phyloP scores from a whole-genome alignment of 768 basidiomycete species.

The Sporobolomyces pararoseus region DNA sequence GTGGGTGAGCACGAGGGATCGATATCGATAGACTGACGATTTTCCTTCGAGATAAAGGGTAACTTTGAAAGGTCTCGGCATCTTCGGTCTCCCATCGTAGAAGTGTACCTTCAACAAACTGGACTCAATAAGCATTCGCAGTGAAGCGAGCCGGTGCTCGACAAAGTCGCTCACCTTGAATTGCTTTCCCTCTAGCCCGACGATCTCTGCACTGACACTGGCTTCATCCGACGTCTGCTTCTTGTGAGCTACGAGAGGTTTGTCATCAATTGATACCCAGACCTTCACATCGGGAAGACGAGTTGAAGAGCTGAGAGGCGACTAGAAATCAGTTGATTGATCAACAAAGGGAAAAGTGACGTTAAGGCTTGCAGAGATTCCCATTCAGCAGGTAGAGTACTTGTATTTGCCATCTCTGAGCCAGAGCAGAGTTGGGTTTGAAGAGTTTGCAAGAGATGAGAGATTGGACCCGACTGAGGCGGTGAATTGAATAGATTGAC shows the following conservation, averaged over 20 bases:
- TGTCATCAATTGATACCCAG: not conserved
- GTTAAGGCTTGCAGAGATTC: not conserved
- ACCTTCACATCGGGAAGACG: not conserved
- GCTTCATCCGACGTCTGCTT: not conserved
- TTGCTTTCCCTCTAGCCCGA: not conserved
- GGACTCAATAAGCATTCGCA: not conserved
- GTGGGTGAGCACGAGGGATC: too few species aligned
- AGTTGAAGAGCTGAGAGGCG: not conserved
- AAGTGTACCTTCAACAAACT: not conserved
- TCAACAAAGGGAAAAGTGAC: not conserved
- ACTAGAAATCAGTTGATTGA: too few species aligned
- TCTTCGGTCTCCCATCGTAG: not conserved
- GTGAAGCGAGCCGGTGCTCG: not conserved
- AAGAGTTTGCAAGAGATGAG: too few species aligned
- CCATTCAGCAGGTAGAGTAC: not conserved
- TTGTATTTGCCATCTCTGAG: not conserved
- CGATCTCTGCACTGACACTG: not conserved
- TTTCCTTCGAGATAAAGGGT: not conserved
- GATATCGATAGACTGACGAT: not conserved
- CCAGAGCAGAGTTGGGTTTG: too few species aligned
- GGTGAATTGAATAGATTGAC: too few species aligned
- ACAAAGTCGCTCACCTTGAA: conserved; percentile 1
- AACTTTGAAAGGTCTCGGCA: not conserved
- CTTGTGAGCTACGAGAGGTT: not conserved
- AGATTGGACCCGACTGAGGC: too few species aligned